Conservation (phyloP, 495 filamentous ascomycete species). For the Daldinia vernicosa region DNA sequence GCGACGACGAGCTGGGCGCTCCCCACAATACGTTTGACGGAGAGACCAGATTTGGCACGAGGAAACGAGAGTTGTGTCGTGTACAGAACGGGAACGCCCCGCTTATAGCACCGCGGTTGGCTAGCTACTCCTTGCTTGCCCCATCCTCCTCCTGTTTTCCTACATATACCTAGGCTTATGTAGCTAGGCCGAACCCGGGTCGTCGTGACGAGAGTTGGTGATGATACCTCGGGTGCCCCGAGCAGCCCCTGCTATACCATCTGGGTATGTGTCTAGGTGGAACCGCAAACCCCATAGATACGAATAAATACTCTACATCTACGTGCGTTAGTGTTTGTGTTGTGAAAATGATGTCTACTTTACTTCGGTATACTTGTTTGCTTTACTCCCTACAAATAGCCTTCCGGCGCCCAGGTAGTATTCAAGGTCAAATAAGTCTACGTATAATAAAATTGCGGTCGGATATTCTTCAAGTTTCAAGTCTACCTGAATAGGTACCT, state of each 20-base stretch:
- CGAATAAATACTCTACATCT: conserved; percentile 8
- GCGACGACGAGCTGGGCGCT: conserved; percentile 8
- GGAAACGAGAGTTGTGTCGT: neutral
- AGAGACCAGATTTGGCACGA: conserved; percentile 6
- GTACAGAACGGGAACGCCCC: neutral
- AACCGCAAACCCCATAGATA: conserved; percentile 14
- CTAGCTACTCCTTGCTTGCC: neutral
- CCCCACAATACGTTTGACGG: conserved; percentile 4
- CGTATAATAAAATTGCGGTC: neutral
- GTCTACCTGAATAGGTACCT: neutral
- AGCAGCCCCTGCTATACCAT: neutral
- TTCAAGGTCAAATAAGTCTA: neutral
- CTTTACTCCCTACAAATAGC: no score
- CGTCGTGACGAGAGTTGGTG: neutral
- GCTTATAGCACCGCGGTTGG: neutral
- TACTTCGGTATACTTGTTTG: no score
- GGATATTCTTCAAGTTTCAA: neutral
- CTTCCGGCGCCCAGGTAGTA: no score
- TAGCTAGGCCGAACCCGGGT: neutral
- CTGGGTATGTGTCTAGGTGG: neutral
- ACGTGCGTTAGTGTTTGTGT: no score
- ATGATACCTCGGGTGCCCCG: neutral
- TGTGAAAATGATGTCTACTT: no score
- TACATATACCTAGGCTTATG: neutral
- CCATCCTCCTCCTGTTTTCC: neutral